Conservation (phyloP, 306 rosid species). For the Acacia confusa region DNA sequence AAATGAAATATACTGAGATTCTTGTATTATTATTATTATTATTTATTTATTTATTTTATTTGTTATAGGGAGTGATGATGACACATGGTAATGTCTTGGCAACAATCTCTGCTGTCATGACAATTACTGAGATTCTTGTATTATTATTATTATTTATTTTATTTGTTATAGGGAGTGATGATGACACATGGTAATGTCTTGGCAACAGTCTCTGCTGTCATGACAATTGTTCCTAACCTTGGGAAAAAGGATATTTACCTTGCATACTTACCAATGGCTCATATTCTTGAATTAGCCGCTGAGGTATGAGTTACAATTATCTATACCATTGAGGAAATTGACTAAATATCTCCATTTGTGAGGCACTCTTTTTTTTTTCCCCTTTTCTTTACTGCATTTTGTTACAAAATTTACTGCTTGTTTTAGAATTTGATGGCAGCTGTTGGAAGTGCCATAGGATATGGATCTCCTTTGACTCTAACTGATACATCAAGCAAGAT, state of each 20-base stretch:
- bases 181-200: conserved; percentile 94
- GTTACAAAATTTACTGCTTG: conserved; percentile 26
- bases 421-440: conserved; percentile 74
- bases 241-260: conserved; percentile 75
- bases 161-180: conserved; percentile 86
- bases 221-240: conserved; percentile 83
- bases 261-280: conserved; percentile 95
- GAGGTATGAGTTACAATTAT: conserved; percentile 67
- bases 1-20: not conserved
- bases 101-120: conserved; percentile 80
- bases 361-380: not conserved
- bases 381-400: not conserved
- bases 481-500: conserved; percentile 96
- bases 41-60: not conserved
- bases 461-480: conserved; percentile 90
- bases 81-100: conserved; percentile 92
- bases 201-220: conserved; percentile 81
- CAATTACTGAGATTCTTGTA: too few species aligned
- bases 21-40: not conserved
- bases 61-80: conserved; percentile 93
- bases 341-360: conserved; percentile 28
- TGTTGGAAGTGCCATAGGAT: conserved; percentile 90
- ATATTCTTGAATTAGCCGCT: conserved; percentile 93
- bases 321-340: conserved; percentile 23
- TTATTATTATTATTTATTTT: too few species aligned